These are phyloP conservation scores for Populus pruinosa DNA, from an alignment of 345 rosid species.

Conservation along the genomic window DNA sequence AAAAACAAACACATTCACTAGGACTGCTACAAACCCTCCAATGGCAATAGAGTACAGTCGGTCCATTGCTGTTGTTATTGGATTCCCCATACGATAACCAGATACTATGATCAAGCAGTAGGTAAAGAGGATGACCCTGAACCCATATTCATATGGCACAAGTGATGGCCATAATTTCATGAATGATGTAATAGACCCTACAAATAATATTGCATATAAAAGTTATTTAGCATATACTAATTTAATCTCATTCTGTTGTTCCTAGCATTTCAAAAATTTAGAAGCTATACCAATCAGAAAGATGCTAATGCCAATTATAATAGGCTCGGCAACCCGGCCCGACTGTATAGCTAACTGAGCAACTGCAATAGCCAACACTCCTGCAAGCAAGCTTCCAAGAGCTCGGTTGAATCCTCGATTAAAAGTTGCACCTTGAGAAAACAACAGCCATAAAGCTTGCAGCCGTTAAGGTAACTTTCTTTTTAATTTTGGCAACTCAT, in stretches of 20 bases:
- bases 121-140: conserved; percentile 58
- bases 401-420: conserved; percentile 71
- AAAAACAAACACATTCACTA: conserved; percentile 55
- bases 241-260: not conserved
- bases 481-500: not conserved
- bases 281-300: conserved; percentile 48
- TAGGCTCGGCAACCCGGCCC: conserved; percentile 50
- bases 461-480: not conserved
- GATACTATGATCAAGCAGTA: conserved; percentile 61
- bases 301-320: conserved; percentile 55
- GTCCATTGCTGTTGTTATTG: conserved; percentile 56
- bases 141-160: conserved; percentile 62
- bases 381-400: conserved; percentile 62
- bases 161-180: conserved; percentile 66
- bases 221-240: not conserved
- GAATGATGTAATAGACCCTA: conserved; percentile 59
- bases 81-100: conserved; percentile 60
- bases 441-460: not conserved
- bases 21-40: conserved; percentile 58
- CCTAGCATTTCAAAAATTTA: not conserved
- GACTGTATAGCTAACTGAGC: conserved; percentile 40
- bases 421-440: conserved; percentile 53
- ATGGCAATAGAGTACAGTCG: conserved; percentile 62
- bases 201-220: conserved; percentile 2
- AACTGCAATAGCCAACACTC: conserved; percentile 45